Evolutionary conservation across 805 yeast species (phyloP).

Genomic region (Starmerella sp.): DNA sequence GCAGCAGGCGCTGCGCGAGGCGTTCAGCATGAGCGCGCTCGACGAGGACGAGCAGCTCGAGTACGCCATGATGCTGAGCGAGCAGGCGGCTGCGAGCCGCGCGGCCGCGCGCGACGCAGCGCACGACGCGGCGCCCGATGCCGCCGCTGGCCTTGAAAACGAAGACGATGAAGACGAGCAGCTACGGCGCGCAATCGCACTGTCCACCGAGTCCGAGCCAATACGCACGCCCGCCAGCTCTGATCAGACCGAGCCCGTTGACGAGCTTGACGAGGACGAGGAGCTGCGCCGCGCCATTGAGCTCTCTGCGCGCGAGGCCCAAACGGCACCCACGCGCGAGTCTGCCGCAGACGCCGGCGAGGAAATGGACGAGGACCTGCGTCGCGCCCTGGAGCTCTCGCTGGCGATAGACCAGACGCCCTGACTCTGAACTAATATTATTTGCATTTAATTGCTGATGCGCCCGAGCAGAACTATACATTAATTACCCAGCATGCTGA

Average conservation of each 20-base stretch:
- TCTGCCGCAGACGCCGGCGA: neutral
- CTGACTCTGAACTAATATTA: too few relatives aligned
- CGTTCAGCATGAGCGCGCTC: slow-evolving; percentile 16
- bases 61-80: slow-evolving; percentile 28
- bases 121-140: too few relatives aligned
- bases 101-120: neutral
- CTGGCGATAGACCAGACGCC: neutral
- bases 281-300: slow-evolving; percentile 23
- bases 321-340: neutral
- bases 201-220: neutral
- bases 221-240: too few relatives aligned
- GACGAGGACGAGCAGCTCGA: slow-evolving; percentile 28
- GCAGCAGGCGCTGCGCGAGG: slow-evolving; percentile 14
- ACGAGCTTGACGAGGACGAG: slow-evolving; percentile 15
- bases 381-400: slow-evolving; percentile 23
- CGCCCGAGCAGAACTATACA: too few relatives aligned
- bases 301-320: slow-evolving; percentile 12
- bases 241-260: neutral
- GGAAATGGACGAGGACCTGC: slow-evolving; percentile 21
- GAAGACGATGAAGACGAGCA: neutral
- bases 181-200: neutral
- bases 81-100: slow-evolving; percentile 6
- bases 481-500: too few relatives aligned
- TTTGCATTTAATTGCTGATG: too few relatives aligned
- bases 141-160: neutral